These are phyloP conservation scores for Caryopteris hybrid DNA, from an alignment of 305 asterid species.

Conservation along the genomic window DNA sequence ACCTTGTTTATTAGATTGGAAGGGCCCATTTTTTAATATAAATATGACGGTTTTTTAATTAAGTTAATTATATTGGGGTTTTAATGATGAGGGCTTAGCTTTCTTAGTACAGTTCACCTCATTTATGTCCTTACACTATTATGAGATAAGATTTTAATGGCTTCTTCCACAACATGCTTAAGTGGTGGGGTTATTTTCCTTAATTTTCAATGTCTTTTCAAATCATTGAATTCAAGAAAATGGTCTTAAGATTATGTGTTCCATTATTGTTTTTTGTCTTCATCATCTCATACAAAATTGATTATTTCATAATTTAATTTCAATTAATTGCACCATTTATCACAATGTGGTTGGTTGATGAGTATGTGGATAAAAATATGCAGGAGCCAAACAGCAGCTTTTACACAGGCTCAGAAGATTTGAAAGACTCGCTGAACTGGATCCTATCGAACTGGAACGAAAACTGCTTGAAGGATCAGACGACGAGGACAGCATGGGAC, in stretches of 20 bases:
- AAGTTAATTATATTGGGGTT: too few species aligned
- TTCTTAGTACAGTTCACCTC: constrained; percentile 22
- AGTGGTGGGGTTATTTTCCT: constrained; percentile 5
- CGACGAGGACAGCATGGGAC: constrained; percentile 17
- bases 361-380: too few species aligned
- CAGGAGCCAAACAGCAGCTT: constrained; percentile 58
- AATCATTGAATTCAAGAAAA: constrained; percentile 15
- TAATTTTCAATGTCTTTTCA: background rate
- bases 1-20: background rate
- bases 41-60: too few species aligned
- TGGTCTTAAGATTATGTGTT: background rate
- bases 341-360: background rate
- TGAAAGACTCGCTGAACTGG: constrained; percentile 49
- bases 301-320: background rate
- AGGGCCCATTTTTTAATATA: too few species aligned
- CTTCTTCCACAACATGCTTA: constrained; percentile 19
- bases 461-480: constrained; percentile 38
- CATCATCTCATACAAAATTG: background rate
- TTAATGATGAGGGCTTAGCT: constrained; percentile 15
- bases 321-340: constrained; percentile 2
- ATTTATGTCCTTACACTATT: constrained; percentile 17
- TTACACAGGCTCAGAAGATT: constrained; percentile 46
- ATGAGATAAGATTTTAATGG: constrained; percentile 11
- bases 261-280: background rate
- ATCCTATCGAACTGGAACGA: constrained; percentile 56